Evolutionary conservation across 2,329 filamentous ascomycete species (phyloP), one percentile per base, ranked within the genome.

Genomic region (Hypoxylon sp.): DNA sequence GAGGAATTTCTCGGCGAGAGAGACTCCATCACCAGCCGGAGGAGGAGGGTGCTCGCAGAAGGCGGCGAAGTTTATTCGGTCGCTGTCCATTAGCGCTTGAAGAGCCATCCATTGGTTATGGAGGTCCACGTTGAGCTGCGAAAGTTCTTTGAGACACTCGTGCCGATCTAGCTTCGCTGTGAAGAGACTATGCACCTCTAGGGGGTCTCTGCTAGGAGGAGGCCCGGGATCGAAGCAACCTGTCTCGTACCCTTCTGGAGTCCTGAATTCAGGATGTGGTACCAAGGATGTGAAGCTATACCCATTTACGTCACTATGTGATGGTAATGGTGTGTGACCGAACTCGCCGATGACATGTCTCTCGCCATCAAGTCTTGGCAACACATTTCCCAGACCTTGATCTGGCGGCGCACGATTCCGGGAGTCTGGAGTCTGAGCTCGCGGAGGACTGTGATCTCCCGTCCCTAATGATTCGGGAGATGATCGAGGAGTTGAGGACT

Each of bases 61-160:
- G n/a, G 58, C 60, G 29, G 58, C 37, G 37, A 71, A 60, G 27
- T 45, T 48, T n/a, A 69, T 32, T 5, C 41, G 45, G 0, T 34
- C 60, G 25, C 37, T 52, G 2, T 58, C 53, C 25, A 25, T 37
- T 2, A 66, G 4, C 3, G 62, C 53, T 9, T 58, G 37, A 4
- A 70, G 34, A 1, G 16, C 29, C 4, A 23, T 19, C 45, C 48
- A 61, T 4, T 65, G 63, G 6, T 34, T 52, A n/a, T 71, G 63
- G 5, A 69, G 55, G 39, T 71, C 70, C 9, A 70, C 43, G 53
- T 70, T 70, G 11, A 71, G 50, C 25, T 67, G 59, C 0, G 69
- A 71, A 30, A 71, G 57, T 25, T 71, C 69, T 16, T 66, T 68
- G 16, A 71, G 34, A 25, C 69, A 71, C 41, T 68, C 64, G 30